phyloP scores from a whole-genome alignment of 2,329 filamentous ascomycete species.

The Hymenoscyphus scutula region DNA sequence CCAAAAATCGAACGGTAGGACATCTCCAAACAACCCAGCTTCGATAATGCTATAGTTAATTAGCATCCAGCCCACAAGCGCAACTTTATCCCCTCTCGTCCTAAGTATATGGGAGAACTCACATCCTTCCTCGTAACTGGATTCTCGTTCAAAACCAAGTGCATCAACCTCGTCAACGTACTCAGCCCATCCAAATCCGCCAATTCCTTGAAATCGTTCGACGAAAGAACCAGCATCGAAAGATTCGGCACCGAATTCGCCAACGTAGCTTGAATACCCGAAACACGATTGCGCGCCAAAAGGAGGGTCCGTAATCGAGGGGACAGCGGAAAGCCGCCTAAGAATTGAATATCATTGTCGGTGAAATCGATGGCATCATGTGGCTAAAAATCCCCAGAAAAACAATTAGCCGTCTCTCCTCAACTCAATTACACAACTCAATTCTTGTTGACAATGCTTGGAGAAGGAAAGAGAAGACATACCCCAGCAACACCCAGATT shows the following conservation, averaged over 20 bases:
- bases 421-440: neutral
- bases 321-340: conserved; percentile 90
- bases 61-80: conserved; percentile 4
- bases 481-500: conserved; percentile 94
- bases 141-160: conserved; percentile 81
- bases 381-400: conserved; percentile 61
- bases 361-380: conserved; percentile 98
- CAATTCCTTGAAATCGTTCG: conserved; percentile 80
- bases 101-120: conserved; percentile 36
- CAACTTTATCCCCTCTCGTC: neutral
- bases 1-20: conserved; percentile 82
- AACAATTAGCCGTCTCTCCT: neutral
- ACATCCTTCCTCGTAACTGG: conserved; percentile 92
- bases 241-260: conserved; percentile 77
- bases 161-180: conserved; percentile 67
- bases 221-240: conserved; percentile 74
- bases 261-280: conserved; percentile 74
- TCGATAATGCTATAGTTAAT: conserved; percentile 71
- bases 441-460: neutral
- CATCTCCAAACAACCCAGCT: conserved; percentile 88
- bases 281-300: conserved; percentile 83
- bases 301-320: conserved; percentile 85
- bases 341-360: conserved; percentile 89
- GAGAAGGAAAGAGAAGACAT: conserved; percentile 40
- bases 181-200: conserved; percentile 82